These are phyloP conservation scores for Bromus sterilis DNA, from an alignment of 176 grass and related monocot genomes.

Conservation along the genomic window DNA sequence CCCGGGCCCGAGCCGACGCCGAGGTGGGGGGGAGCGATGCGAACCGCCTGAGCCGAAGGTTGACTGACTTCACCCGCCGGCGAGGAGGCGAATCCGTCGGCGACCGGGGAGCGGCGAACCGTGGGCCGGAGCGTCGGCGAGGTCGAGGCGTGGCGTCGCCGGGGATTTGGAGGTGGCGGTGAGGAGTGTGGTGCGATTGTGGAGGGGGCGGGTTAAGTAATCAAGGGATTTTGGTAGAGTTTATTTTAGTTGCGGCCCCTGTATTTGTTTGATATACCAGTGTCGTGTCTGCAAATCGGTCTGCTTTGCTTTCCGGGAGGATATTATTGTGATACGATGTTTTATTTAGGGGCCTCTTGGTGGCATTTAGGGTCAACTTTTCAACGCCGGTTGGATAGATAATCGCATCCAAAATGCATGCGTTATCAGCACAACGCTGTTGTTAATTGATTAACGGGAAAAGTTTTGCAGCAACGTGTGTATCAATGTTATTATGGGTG, in stretches of 20 bases:
- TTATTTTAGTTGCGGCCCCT: neutral
- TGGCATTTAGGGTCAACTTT: neutral
- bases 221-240: neutral
- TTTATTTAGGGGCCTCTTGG: neutral
- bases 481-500: too few species aligned
- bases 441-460: too few species aligned
- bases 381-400: neutral
- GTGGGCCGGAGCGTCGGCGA: neutral
- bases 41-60: neutral
- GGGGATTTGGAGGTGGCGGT: neutral
- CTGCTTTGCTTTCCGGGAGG: neutral
- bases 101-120: neutral
- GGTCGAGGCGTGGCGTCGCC: constrained; percentile 1
- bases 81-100: neutral
- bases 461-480: too few species aligned
- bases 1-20: neutral
- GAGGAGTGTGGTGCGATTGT: neutral
- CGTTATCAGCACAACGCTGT: too few species aligned
- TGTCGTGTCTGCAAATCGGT: neutral
- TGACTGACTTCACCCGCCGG: neutral
- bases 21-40: neutral
- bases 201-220: neutral
- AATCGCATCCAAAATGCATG: too few species aligned
- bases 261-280: neutral
- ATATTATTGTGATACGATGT: neutral